Conservation (phyloP, 768 basidiomycete genomes). For the Podaxis sp. region DNA sequence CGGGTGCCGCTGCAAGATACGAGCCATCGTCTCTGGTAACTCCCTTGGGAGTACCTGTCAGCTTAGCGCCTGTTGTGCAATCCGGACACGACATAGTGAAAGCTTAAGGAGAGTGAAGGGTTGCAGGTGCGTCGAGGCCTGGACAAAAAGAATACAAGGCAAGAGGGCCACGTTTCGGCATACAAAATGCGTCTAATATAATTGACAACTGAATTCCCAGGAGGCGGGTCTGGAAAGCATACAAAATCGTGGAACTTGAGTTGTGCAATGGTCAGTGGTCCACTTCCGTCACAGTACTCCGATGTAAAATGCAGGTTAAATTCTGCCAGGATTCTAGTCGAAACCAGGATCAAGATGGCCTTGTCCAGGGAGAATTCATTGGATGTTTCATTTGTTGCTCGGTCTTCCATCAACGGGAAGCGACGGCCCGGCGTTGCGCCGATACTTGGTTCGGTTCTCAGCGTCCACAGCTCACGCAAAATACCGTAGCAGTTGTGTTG, state of each 20-base stretch:
- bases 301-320: too few species aligned
- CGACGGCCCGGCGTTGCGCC: neutral
- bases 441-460: neutral
- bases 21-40: slow-evolving; percentile 34
- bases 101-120: neutral
- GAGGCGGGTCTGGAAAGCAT: too few species aligned
- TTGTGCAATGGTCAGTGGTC: too few species aligned
- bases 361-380: too few species aligned
- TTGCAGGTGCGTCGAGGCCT: neutral
- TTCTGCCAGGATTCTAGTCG: too few species aligned
- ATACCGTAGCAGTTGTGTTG: neutral
- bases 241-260: too few species aligned
- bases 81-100: slow-evolving; percentile 37
- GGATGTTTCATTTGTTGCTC: neutral
- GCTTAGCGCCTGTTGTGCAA: slow-evolving; percentile 42
- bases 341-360: too few species aligned
- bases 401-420: neutral
- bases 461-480: neutral
- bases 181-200: too few species aligned
- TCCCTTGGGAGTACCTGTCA: slow-evolving; percentile 47
- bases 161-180: too few species aligned
- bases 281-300: too few species aligned
- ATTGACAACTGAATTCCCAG: too few species aligned
- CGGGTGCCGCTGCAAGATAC: slow-evolving; percentile 38
- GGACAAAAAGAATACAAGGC: neutral